Conservation (phyloP, 1,284 basidiomycete genomes). For the Polyporus tsugae region DNA sequence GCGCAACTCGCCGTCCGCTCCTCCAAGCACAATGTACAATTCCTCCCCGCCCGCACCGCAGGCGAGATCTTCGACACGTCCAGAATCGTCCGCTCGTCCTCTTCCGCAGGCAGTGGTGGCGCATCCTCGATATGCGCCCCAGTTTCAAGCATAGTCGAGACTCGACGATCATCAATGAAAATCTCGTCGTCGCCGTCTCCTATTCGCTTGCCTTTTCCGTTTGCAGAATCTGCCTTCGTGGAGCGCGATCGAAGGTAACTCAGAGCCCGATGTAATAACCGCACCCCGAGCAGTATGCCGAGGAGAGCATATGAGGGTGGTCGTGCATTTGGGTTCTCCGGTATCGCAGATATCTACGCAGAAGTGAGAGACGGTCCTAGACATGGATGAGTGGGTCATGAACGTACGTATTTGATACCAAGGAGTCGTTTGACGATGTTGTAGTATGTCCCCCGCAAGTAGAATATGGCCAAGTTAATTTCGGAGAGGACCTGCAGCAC, state of each 20-base stretch:
- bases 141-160: constrained; percentile 65
- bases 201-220: constrained; percentile 42
- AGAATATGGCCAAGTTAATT: constrained; percentile 84
- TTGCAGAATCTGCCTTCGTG: constrained; percentile 31
- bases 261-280: constrained; percentile 73
- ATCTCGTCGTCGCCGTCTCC: constrained; percentile 53
- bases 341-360: constrained; percentile 73
- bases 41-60: constrained; percentile 66
- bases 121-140: constrained; percentile 58
- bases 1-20: constrained; percentile 82
- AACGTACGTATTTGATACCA: constrained; percentile 75
- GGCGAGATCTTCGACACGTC: constrained; percentile 62
- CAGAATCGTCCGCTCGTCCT: constrained; percentile 72
- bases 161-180: constrained; percentile 70
- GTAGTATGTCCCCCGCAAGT: constrained; percentile 83
- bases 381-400: neutral
- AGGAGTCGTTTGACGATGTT: constrained; percentile 77
- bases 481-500: constrained; percentile 67
- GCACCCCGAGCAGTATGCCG: constrained; percentile 77
- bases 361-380: neutral
- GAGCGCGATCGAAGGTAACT: constrained; percentile 48
- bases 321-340: constrained; percentile 73
- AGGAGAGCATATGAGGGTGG: constrained; percentile 88
- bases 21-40: constrained; percentile 89
- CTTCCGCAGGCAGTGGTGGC: constrained; percentile 65